Evolutionary conservation across 768 basidiomycete genomes (phyloP).

Genomic region (Suillus variegatus): DNA sequence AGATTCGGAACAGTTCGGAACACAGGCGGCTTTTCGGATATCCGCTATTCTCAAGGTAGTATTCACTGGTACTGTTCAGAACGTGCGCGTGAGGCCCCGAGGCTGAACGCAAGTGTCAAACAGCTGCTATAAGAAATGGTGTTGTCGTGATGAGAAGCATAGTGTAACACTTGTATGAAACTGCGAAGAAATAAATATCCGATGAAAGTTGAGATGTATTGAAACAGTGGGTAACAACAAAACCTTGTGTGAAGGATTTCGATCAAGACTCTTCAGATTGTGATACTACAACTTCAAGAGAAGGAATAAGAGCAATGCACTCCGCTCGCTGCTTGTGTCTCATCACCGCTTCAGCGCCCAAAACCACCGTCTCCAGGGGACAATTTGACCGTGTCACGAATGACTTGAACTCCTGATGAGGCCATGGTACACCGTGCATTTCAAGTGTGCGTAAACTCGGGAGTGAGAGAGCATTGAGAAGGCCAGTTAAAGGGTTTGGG

Average conservation of each 20-base stretch:
- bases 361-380: slow-evolving; percentile 22
- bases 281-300: slow-evolving; percentile 12
- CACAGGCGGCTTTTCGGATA: too few species aligned
- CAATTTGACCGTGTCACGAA: slow-evolving; percentile 24
- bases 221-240: not conserved
- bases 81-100: not conserved
- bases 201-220: not conserved
- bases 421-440: slow-evolving; percentile 18
- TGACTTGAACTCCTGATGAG: slow-evolving; percentile 15
- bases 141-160: not conserved
- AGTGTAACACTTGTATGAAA: not conserved
- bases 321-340: slow-evolving; percentile 14
- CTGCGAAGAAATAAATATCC: not conserved
- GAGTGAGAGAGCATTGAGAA: slow-evolving; percentile 18
- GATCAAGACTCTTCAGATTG: not conserved
- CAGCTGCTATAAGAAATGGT: not conserved
- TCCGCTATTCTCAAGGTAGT: too few species aligned
- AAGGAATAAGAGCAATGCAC: slow-evolving; percentile 18
- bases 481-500: not conserved
- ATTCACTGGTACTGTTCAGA: not conserved
- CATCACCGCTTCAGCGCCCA: slow-evolving; percentile 17
- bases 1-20: too few species aligned
- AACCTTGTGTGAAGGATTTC: too few species aligned
- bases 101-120: not conserved
- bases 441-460: slow-evolving; percentile 15